Evolutionary conservation across 2,329 filamentous ascomycete species (phyloP).

Genomic region (Colletotrichum siamense): DNA sequence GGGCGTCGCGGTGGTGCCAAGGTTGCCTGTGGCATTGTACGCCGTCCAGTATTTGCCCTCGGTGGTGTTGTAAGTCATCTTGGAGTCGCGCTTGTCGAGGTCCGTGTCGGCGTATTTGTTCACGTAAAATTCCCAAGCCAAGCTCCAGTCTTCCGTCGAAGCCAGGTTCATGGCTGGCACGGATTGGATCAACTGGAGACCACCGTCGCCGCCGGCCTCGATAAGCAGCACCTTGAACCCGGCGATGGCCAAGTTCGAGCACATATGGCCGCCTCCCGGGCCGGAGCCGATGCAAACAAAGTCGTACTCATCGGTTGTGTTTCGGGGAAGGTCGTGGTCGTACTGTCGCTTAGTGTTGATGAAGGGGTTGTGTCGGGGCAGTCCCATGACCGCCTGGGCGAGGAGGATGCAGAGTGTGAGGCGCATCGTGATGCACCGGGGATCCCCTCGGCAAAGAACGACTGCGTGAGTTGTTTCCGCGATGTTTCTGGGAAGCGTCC

Average conservation of each 20-base stretch:
- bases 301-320: constrained; percentile 44
- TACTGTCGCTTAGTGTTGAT: neutral
- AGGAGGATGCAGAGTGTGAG: neutral
- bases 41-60: neutral
- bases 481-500: neutral
- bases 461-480: neutral
- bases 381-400: neutral
- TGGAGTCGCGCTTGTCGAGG: neutral
- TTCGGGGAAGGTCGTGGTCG: neutral
- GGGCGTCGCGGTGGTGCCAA: neutral
- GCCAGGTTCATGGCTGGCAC: neutral
- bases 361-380: neutral
- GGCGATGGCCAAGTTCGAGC: constrained; percentile 59
- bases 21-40: neutral
- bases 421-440: neutral
- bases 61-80: neutral
- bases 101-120: neutral
- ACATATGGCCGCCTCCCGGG: constrained; percentile 59
- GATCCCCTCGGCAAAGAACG: neutral
- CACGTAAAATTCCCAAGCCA: neutral
- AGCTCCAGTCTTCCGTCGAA: neutral
- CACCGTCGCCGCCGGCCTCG: constrained; percentile 63
- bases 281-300: constrained; percentile 64
- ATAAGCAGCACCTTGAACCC: constrained; percentile 61
- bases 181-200: constrained; percentile 15